A percentile compares a stretch with the other conserved stretches of the same genome.
Conservation (phyloP, 2,329 filamentous ascomycete species). For the Paecilomyces sp. region DNA sequence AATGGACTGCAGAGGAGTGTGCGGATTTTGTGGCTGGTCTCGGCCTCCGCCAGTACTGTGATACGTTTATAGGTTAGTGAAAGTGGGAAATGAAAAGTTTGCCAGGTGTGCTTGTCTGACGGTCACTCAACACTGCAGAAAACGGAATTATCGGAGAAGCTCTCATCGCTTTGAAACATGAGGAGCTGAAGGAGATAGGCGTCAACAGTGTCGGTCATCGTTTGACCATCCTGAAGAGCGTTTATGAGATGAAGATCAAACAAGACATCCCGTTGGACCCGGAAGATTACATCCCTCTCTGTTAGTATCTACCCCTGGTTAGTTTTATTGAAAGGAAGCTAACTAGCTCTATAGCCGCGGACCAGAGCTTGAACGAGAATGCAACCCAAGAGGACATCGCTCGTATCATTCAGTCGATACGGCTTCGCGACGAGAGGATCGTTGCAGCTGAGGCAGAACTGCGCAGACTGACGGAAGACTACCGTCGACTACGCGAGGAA, state of each 20-base stretch:
- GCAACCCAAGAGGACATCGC: constrained; percentile 92
- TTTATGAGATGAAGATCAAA: constrained; percentile 93
- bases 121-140: constrained; percentile 47
- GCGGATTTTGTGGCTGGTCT: constrained; percentile 79
- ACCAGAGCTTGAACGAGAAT: constrained; percentile 77
- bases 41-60: constrained; percentile 74
- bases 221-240: constrained; percentile 87
- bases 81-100: background rate
- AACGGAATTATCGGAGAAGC: constrained; percentile 93
- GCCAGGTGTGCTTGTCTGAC: constrained; percentile 3
- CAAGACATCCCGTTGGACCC: constrained; percentile 86
- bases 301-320: constrained; percentile 47
- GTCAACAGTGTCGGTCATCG: constrained; percentile 89
- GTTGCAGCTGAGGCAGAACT: constrained; percentile 75
- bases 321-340: constrained; percentile 4
- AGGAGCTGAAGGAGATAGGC: constrained; percentile 92
- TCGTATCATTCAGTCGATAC: constrained; percentile 80
- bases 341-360: constrained; percentile 58
- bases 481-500: constrained; percentile 81
- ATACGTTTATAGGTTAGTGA: constrained; percentile 70
- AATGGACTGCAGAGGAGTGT: constrained; percentile 73
- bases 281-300: constrained; percentile 87
- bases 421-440: constrained; percentile 85
- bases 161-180: constrained; percentile 78
- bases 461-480: constrained; percentile 78